Conservation (phyloP, 768 basidiomycete genomes). For the Xerocomellus intermedius region DNA sequence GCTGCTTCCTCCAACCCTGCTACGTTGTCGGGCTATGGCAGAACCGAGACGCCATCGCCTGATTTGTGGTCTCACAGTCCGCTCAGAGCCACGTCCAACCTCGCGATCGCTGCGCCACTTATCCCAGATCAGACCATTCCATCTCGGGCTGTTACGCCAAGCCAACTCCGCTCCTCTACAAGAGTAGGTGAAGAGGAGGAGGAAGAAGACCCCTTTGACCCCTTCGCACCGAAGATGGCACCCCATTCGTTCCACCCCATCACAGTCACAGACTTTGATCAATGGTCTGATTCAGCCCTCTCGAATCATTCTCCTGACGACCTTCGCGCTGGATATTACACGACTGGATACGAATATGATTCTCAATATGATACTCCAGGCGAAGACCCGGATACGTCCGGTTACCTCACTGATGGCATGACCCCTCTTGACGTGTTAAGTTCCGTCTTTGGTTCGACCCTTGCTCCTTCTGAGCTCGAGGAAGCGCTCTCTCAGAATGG, state of each 20-base stretch:
- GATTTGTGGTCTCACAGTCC: constrained; percentile 83
- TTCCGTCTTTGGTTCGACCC: constrained; percentile 88
- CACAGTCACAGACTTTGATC: constrained; percentile 63
- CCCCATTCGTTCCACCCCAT: constrained; percentile 63
- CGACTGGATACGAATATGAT: constrained; percentile 33
- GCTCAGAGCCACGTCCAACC: constrained; percentile 71
- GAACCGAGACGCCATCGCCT: constrained; percentile 83
- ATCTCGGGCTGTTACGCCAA: constrained; percentile 63
- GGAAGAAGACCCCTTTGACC: constrained; percentile 86
- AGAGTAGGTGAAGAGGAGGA: constrained; percentile 61
- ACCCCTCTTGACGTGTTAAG: constrained; percentile 95
- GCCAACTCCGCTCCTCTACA: constrained; percentile 65
- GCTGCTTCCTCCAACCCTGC: constrained; percentile 59
- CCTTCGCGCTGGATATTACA: constrained; percentile 34
- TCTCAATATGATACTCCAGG: constrained; percentile 29
- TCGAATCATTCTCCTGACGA: constrained; percentile 56
- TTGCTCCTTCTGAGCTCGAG: constrained; percentile 89
- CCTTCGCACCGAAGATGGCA: constrained; percentile 48
- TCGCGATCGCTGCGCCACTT: constrained; percentile 89
- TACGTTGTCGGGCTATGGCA: constrained; percentile 43
- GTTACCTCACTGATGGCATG: constrained; percentile 85
- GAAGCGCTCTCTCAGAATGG: constrained; percentile 85
- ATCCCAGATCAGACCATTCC: constrained; percentile 62
- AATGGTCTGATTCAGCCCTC: constrained; percentile 52
- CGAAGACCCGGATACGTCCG: constrained; percentile 51